phyloP scores from a whole-genome alignment of 2,329 filamentous ascomycete species.

The Nannizziopsis barbatae region DNA sequence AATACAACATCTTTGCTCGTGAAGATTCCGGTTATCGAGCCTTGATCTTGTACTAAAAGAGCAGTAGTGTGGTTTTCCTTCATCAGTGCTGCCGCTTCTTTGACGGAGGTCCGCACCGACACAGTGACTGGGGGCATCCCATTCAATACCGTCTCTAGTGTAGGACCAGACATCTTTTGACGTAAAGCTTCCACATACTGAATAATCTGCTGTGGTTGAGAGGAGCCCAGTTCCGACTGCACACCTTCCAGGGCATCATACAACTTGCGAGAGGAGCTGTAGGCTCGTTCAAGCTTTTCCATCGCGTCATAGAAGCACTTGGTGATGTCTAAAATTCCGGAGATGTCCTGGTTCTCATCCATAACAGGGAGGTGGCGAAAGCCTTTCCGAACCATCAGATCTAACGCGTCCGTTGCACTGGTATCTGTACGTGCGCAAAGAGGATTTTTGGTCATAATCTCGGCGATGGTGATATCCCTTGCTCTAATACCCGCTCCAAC shows the following conservation, averaged over 20 bases:
- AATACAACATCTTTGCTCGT: slow-evolving; percentile 98
- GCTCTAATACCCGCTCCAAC: slow-evolving; percentile 86
- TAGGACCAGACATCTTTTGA: slow-evolving; percentile 94
- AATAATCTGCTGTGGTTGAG: slow-evolving; percentile 96
- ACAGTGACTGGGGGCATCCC: slow-evolving; percentile 88
- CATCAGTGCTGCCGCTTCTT: slow-evolving; percentile 90
- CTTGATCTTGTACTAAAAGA: slow-evolving; percentile 89
- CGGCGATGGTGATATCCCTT: slow-evolving; percentile 79
- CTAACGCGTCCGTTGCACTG: slow-evolving; percentile 90
- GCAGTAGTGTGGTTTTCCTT: slow-evolving; percentile 98
- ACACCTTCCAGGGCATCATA: slow-evolving; percentile 97
- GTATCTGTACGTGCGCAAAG: slow-evolving; percentile 95
- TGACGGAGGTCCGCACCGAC: slow-evolving; percentile 89
- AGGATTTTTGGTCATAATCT: slow-evolving; percentile 99
- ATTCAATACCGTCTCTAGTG: slow-evolving; percentile 84
- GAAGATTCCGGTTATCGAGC: slow-evolving; percentile 96
- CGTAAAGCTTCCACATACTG: slow-evolving; percentile 95
- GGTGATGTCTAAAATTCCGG: slow-evolving; percentile 93
- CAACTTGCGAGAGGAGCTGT: slow-evolving; percentile 92
- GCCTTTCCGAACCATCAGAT: slow-evolving; percentile 96
- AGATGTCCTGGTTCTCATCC: slow-evolving; percentile 99
- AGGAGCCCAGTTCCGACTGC: slow-evolving; percentile 89
- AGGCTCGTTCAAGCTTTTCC: slow-evolving; percentile 97
- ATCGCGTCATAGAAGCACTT: slow-evolving; percentile 99
- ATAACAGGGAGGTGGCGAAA: slow-evolving; percentile 97